Conservation (phyloP, 2,329 filamentous ascomycete species). For the Exophiala alcalophila region DNA sequence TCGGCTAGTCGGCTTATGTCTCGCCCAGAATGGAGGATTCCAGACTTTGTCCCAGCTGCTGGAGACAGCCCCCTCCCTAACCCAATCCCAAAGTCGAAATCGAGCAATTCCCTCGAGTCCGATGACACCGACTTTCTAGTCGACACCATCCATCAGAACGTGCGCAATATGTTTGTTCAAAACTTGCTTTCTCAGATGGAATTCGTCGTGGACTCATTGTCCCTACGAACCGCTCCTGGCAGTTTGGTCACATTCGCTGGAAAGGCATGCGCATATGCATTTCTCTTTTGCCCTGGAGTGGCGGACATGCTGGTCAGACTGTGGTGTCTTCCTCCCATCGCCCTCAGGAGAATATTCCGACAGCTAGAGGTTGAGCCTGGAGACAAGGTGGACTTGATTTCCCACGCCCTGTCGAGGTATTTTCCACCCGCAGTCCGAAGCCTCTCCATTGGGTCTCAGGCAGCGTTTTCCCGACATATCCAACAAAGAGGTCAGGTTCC, state of each 20-base stretch:
- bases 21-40: slow-evolving; percentile 79
- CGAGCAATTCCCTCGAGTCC: slow-evolving; percentile 59
- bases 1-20: slow-evolving; percentile 79
- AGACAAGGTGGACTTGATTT: slow-evolving; percentile 47
- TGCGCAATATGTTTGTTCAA: slow-evolving; percentile 79
- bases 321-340: slow-evolving; percentile 69
- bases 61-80: slow-evolving; percentile 31
- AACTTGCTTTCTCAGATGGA: slow-evolving; percentile 80
- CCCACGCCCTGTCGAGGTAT: slow-evolving; percentile 62
- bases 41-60: slow-evolving; percentile 57
- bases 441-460: slow-evolving; percentile 62
- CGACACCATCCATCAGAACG: slow-evolving; percentile 79
- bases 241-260: slow-evolving; percentile 81
- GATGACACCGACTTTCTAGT: slow-evolving; percentile 65
- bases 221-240: slow-evolving; percentile 67
- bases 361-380: slow-evolving; percentile 61
- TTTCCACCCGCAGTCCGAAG: slow-evolving; percentile 67
- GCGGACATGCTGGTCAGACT: slow-evolving; percentile 78
- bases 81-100: slow-evolving; percentile 49
- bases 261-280: slow-evolving; percentile 87
- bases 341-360: slow-evolving; percentile 68
- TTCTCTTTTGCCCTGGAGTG: slow-evolving; percentile 85
- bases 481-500: slow-evolving; percentile 65
- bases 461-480: slow-evolving; percentile 58
- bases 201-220: slow-evolving; percentile 87